Conservation (phyloP, 495 filamentous ascomycete genomes). For the Aspergillus hancockii region DNA sequence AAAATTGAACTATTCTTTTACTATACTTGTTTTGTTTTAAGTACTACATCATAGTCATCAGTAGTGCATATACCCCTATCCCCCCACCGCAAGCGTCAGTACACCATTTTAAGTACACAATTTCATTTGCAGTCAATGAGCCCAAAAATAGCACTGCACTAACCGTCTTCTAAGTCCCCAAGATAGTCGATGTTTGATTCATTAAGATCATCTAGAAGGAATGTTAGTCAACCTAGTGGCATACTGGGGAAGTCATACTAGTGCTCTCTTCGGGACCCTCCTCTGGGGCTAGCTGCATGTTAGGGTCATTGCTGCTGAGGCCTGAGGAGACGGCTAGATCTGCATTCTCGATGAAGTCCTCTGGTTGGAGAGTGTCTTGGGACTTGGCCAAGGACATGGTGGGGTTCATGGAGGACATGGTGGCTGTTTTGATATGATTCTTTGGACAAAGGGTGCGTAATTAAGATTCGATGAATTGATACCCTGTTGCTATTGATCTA, state of each 20-base stretch:
- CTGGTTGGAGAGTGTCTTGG: neutral
- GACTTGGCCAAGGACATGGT: neutral
- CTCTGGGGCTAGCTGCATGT: neutral
- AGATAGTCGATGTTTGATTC: neutral
- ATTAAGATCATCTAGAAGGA: neutral
- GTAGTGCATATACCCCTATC: neutral
- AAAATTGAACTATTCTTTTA: neutral
- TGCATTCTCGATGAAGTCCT: neutral
- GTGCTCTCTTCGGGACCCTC: neutral
- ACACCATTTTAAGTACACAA: neutral
- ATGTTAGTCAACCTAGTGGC: neutral
- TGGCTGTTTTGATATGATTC: too few species aligned
- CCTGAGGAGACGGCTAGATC: neutral
- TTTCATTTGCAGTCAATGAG: neutral
- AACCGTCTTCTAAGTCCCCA: neutral
- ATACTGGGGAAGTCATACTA: neutral
- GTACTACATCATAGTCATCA: neutral
- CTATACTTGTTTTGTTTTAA: neutral
- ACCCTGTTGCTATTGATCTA: too few species aligned
- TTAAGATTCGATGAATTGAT: too few species aligned
- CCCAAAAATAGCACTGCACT: neutral
- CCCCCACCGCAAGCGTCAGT: neutral
- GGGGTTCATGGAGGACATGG: too few species aligned
- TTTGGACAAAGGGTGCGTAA: too few species aligned
- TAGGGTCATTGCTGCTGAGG: neutral